Evolutionary conservation across 164 flowering plant genomes (phyloP).

Genomic region (Berberis thunbergii): DNA sequence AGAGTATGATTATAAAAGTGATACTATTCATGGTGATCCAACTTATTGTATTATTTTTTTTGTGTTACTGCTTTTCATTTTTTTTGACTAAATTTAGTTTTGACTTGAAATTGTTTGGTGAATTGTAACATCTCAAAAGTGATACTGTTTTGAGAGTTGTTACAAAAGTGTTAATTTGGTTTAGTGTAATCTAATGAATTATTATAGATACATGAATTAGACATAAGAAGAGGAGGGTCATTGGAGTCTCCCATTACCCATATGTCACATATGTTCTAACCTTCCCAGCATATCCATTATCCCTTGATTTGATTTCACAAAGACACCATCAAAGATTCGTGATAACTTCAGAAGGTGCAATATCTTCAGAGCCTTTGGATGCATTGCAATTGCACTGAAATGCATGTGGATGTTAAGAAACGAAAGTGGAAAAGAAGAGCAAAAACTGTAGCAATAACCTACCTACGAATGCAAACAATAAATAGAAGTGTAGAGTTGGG

Average conservation of each 20-base stretch:
- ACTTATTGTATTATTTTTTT: no score
- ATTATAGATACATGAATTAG: not conserved
- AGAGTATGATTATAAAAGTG: no score
- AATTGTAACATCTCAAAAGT: no score
- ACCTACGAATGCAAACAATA: slow-evolving; percentile 75
- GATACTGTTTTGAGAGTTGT: no score
- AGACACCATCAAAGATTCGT: slow-evolving; percentile 48
- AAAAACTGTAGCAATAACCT: slow-evolving; percentile 9
- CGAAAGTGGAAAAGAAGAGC: not conserved
- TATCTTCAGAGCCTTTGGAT: slow-evolving; percentile 48
- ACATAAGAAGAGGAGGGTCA: not conserved
- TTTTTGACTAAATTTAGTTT: no score
- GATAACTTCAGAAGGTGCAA: slow-evolving; percentile 39
- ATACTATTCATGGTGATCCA: no score
- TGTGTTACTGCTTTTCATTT: no score
- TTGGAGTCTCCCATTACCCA: slow-evolving; percentile 41
- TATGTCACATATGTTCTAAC: slow-evolving; percentile 76
- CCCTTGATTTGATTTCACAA: slow-evolving; percentile 50
- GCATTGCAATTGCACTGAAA: slow-evolving; percentile 62
- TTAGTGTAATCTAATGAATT: not conserved
- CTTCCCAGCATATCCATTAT: slow-evolving; percentile 42
- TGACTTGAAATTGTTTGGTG: no score
- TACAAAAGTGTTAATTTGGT: no score
- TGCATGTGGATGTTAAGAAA: not conserved
- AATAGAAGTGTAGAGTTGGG: slow-evolving; percentile 52